Conservation (phyloP, 2,329 filamentous ascomycete species). For the Colletotrichum abscissum region DNA sequence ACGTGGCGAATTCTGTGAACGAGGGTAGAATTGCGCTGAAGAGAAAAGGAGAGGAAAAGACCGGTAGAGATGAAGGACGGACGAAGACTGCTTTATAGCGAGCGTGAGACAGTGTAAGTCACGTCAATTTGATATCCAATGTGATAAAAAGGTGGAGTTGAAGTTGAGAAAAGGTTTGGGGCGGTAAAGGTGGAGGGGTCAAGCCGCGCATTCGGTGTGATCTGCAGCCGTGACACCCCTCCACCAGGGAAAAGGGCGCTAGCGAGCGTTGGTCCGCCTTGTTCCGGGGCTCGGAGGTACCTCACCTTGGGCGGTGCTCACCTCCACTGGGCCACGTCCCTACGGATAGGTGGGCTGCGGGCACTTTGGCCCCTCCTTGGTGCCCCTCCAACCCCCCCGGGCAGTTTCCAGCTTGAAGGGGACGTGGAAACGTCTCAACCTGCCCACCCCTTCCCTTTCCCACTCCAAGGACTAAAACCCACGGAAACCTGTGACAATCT, state of each 20-base stretch:
- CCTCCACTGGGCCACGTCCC: no score
- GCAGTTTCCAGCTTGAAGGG: conserved; percentile 5
- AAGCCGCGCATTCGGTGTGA: conserved; percentile 26
- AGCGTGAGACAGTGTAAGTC: not conserved
- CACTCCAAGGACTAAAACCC: conserved; percentile 4
- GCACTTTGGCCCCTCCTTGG: not conserved
- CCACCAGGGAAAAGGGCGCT: conserved; percentile 23
- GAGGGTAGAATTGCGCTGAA: conserved; percentile 36
- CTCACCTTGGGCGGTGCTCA: no score
- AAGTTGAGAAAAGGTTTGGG: conserved; percentile 36
- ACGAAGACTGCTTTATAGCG: conserved; percentile 33
- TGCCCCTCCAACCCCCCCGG: conserved; percentile 6
- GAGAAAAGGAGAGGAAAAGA: not conserved
- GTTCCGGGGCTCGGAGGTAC: conserved; percentile 5
- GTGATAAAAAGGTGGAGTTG: conserved; percentile 18
- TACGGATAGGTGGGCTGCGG: not conserved
- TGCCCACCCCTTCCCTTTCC: not conserved
- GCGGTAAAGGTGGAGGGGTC: conserved; percentile 24
- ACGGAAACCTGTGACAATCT: conserved; percentile 12
- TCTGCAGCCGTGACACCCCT: conserved; percentile 24
- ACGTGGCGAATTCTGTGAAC: conserved; percentile 34
- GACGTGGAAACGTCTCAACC: conserved; percentile 32
- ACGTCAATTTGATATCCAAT: not conserved
- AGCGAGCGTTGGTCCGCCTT: conserved; percentile 23
- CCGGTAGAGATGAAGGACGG: not conserved